Percentiles rank a stretch among this genome's conserved stretches.
Evolutionary conservation across 768 basidiomycete species (phyloP).

Genomic region (Phanerodontia chrysosporium): DNA sequence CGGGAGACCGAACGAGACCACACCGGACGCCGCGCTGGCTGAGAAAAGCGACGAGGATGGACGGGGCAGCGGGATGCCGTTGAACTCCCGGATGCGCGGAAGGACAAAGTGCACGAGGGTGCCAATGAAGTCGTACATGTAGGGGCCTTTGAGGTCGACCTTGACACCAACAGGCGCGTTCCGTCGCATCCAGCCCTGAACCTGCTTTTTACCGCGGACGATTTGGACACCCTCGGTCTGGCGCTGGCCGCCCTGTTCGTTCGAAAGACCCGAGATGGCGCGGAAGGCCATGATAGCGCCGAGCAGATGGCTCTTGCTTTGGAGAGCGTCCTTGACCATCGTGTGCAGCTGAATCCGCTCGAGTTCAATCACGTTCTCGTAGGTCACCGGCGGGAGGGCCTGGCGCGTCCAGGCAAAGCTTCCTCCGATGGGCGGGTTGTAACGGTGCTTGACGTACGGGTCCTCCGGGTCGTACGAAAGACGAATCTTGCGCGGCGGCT

Average conservation of each 20-base stretch:
- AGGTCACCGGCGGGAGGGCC: slow-evolving; percentile 58
- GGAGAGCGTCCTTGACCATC: slow-evolving; percentile 77
- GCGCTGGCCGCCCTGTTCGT: slow-evolving; percentile 66
- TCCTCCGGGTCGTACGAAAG: slow-evolving; percentile 71
- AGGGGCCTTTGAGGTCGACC: slow-evolving; percentile 84
- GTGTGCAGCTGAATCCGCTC: slow-evolving; percentile 85
- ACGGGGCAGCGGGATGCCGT: slow-evolving; percentile 76
- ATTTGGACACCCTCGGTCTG: slow-evolving; percentile 76
- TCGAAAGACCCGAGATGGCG: slow-evolving; percentile 80
- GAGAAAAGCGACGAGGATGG: slow-evolving; percentile 65
- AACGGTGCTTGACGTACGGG: slow-evolving; percentile 78
- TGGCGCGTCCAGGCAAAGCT: slow-evolving; percentile 58
- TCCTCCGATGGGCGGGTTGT: slow-evolving; percentile 74
- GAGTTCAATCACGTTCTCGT: slow-evolving; percentile 68
- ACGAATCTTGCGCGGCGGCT: slow-evolving; percentile 53
- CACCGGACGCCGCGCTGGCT: slow-evolving; percentile 77
- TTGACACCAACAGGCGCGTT: slow-evolving; percentile 83
- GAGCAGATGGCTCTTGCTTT: slow-evolving; percentile 68
- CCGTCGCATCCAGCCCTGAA: slow-evolving; percentile 81
- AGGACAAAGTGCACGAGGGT: slow-evolving; percentile 90
- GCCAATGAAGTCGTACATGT: slow-evolving; percentile 93
- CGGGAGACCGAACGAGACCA: slow-evolving; percentile 85
- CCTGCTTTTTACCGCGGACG: slow-evolving; percentile 58
- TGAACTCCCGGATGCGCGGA: slow-evolving; percentile 90
- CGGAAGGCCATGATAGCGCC: slow-evolving; percentile 86